Base-by-base conservation (phyloP, 2,329 filamentous ascomycete species). In the Eurotiales sp. region DNA sequence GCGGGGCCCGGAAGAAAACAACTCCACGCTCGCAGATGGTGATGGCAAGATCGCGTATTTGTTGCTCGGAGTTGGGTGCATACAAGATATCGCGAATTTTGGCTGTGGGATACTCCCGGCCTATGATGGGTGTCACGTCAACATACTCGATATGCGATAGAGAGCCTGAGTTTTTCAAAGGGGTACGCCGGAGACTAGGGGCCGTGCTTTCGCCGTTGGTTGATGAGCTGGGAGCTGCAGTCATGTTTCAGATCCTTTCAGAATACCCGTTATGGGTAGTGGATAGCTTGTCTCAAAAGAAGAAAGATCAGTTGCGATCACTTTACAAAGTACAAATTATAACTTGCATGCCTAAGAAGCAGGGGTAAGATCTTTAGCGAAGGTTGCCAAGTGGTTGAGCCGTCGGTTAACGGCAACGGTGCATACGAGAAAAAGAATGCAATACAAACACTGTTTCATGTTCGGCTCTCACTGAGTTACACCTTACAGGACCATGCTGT, bases 71-170 rank as follows among this genome's bases (percentile, higher is more conserved):
- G 29, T 66, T 63, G 50, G 73, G 69, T 11, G 67, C 67, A 53
- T 62, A 66, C 43, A 67, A 52, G 39, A 64, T 60, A 21, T 72
- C 69, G 23, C 62, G 60, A 6, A 72, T 55, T 30, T 69, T 65
- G 12, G 62, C 58, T 8, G 59, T 55, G 3, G 61, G 59, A 45
- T 67, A 76, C 57, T 76, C 73, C 46, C 63, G 64, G n/a, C 74
- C 74, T 50, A 76, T 75, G 21, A 69, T 64, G n/a, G 72, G 71
- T 4, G 73, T 77, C 14, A 72, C 57, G 50, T 76, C 72, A 50
- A 72, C 68, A 23, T 58, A 67, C 19, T 68, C 58, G 52, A 66
- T 72, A 32, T 65, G 51, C 19, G 74, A 63, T 4, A 74, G 17
- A 17, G 45, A 47, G 22, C 45, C 45, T 14, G 45, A 47, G 11